Base-by-base conservation (phyloP, 106 monocot genomes). In the Apostasia shenzhenica region DNA sequence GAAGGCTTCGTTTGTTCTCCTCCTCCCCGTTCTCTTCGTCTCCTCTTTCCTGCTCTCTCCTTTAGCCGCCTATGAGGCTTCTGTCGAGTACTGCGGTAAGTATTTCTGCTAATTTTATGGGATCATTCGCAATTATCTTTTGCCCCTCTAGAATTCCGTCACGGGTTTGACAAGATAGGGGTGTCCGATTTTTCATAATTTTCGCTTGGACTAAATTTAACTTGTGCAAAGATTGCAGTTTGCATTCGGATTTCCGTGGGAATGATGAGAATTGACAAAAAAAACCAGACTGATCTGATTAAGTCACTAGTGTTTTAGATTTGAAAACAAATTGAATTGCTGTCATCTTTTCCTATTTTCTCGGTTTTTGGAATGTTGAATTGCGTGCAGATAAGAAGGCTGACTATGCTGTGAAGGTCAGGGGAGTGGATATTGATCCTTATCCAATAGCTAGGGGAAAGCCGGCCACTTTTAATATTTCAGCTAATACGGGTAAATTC, bases 361-460 rank as follows among this genome's bases (percentile, higher is more conserved):
- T 42, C 44, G 45, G 6, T n/a, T 45, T 62, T 62, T 12, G 39
- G 2, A 2, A 49, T 39, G 14, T 5, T 66, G 39, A 14, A 13
- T 52, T 54, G 10, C 13, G 41, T 69, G 69, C 69, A 69, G 69
- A 69, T 55, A 69, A 69, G 56, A 69, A 69, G 44, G 56, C 69
- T 45, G 43, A 66, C 3, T 77, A 77, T 39, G 38, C 69, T 2
- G 69, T 76, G 41, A 76, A 76, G 69, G 76, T 76, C 9, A 70
- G 12, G 3, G 61, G 61, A 39, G 61, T 76, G 43, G 70, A 63
- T n/a, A 69, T 69, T 69, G 42, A 42, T 42, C 69, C 69, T n/a
- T 54, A 56, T 14, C 69, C 69, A n/a, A 41, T 69, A 14, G 12
- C 69, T n/a, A 54, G 69, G 14, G 69, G 69, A 3, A 55, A 69